Conservation (phyloP, 306 rosid genomes). For the Senna siamea region DNA sequence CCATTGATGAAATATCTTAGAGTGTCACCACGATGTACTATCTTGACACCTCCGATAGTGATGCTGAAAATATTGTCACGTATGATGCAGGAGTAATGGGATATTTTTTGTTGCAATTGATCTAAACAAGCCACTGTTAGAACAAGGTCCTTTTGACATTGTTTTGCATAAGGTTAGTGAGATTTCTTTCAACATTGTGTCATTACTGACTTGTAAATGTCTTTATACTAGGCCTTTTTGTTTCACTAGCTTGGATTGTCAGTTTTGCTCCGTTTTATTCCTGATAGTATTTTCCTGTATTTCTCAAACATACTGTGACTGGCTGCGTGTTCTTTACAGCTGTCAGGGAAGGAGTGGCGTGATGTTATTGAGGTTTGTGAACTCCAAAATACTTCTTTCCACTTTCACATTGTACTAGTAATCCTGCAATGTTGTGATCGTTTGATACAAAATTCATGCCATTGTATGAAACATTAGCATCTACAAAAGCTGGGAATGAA, state of each 20-base stretch:
- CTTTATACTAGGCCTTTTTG: not conserved
- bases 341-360: conserved; percentile 53
- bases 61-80: conserved; percentile 14
- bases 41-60: not conserved
- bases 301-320: conserved; percentile 38
- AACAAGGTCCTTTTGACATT: conserved; percentile 61
- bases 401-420: conserved; percentile 26
- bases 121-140: conserved; percentile 48
- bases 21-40: not conserved
- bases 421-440: conserved; percentile 29
- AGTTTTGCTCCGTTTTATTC: conserved; percentile 12
- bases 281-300: conserved; percentile 16
- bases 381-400: conserved; percentile 36
- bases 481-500: conserved; percentile 36
- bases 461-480: conserved; percentile 42
- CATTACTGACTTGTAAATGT: conserved; percentile 11
- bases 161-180: conserved; percentile 54
- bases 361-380: conserved; percentile 55
- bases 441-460: not conserved
- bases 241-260: not conserved
- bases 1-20: not conserved
- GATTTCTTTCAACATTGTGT: conserved; percentile 27
- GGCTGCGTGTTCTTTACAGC: conserved; percentile 45
- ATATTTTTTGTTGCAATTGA: conserved; percentile 55
- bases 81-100: conserved; percentile 54